Evolutionary conservation across 2,329 filamentous ascomycete species (phyloP).

Genomic region (Geosmithia putterillii): DNA sequence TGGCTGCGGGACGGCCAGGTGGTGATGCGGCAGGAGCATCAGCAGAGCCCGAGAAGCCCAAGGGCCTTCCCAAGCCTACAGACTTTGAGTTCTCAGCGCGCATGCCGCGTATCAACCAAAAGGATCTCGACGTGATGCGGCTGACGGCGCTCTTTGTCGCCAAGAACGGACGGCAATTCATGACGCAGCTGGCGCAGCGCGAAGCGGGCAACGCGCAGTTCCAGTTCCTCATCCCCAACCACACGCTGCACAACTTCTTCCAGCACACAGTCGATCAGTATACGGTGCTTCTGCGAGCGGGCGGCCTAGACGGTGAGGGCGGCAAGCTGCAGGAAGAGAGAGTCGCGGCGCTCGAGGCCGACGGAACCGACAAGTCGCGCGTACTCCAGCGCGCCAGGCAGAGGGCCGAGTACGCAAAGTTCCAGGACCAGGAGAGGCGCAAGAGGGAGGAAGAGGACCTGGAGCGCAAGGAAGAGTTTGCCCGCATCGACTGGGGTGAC

Average conservation of each 20-base stretch:
- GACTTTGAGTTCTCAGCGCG: conserved; percentile 89
- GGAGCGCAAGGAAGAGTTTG: conserved; percentile 62
- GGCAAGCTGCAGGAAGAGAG: conserved; percentile 62
- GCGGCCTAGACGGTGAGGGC: conserved; percentile 52
- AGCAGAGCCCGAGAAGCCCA: conserved; percentile 47
- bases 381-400: conserved; percentile 71
- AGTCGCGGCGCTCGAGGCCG: conserved; percentile 59
- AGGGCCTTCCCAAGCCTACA: conserved; percentile 73
- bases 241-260: conserved; percentile 94
- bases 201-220: conserved; percentile 90
- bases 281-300: conserved; percentile 59
- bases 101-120: conserved; percentile 94
- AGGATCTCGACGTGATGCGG: conserved; percentile 65
- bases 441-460: conserved; percentile 83
- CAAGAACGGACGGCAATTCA: conserved; percentile 82
- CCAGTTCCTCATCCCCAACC: conserved; percentile 88
- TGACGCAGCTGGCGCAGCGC: conserved; percentile 78
- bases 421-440: conserved; percentile 71
- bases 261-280: conserved; percentile 89
- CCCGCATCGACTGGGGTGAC: conserved; percentile 94
- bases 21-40: conserved; percentile 40
- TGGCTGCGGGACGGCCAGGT: conserved; percentile 62
- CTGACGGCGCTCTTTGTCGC: conserved; percentile 86
- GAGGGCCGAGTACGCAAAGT: conserved; percentile 77
- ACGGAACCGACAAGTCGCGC: conserved; percentile 67